phyloP scores from a whole-genome alignment of 441 rosid genomes.

The Syzygium malaccense region DNA sequence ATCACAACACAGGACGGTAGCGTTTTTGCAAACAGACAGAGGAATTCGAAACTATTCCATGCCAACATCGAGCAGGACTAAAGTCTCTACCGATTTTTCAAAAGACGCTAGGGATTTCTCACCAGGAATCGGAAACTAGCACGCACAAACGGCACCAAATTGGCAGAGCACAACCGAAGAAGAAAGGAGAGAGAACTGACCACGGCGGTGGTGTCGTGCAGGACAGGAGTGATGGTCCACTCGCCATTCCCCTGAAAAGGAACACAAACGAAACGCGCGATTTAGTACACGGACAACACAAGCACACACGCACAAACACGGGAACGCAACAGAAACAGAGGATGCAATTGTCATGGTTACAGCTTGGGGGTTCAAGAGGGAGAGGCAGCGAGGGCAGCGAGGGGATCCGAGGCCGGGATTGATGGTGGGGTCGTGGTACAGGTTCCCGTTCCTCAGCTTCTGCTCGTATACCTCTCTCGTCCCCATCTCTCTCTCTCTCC shows the following conservation, averaged over 20 bases:
- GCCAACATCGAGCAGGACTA: neutral
- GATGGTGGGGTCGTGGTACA: constrained; percentile 78
- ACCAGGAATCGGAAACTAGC: neutral
- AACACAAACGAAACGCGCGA: neutral
- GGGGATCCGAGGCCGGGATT: constrained; percentile 83
- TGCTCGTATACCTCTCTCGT: constrained; percentile 83
- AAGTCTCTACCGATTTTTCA: neutral
- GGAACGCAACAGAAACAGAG: neutral
- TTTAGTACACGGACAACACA: neutral
- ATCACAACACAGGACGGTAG: neutral
- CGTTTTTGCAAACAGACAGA: neutral
- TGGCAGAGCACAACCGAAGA: neutral
- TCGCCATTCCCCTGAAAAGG: constrained; percentile 50
- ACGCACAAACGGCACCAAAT: neutral
- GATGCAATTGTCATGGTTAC: constrained; percentile 17
- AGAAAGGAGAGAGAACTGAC: constrained; percentile 22
- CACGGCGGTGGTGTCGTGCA: constrained; percentile 85
- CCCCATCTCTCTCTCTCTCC: constrained; percentile 43
- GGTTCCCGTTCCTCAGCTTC: constrained; percentile 63
- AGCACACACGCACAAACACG: too few relatives aligned
- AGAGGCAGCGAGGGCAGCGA: constrained; percentile 94
- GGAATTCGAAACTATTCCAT: neutral
- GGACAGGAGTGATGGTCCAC: constrained; percentile 73
- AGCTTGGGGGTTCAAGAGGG: constrained; percentile 58
- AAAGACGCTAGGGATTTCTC: neutral